Base-by-base conservation (phyloP, 805 yeast species). In the Ogataea parapolymorpha region DNA sequence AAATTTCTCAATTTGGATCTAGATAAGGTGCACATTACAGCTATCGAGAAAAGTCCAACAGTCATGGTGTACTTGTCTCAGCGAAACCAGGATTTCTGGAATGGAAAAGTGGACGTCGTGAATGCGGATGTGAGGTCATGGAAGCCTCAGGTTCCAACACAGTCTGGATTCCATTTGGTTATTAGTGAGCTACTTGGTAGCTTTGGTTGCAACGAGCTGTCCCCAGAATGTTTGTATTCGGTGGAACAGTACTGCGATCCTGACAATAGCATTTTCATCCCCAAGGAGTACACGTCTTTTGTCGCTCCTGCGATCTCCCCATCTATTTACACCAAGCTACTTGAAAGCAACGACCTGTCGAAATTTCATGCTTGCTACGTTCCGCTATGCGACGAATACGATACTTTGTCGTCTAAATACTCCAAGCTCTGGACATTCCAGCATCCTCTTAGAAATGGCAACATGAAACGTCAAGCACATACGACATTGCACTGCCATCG, bases 201-300 rank as follows among this genome's bases (percentile, higher is more conserved):
- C 12, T 85, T 91, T 65, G 97, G 95, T 4, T 91, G 95, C 59
- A 91, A 90, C 61, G 97, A 90, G 58, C 68, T 87, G 13, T 74
- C 86, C 7, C 97, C 98, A 0, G 98, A 90, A 58, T 81, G 93
- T 43, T 59, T 87, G 3, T 67, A 66, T 32, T 63, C 71, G 1
- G 53, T 70, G 13, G 72, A 74, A 37, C 48, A 54, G 35, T 50
- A 55, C 50, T 44, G 72, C 51, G 71, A 76, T 61, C 50, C 74
- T 60, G 39, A 63, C 50, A 42, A 58, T 26, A 83, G 86, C 2
- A 61, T 78, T 15, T 80, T 75, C 62, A 82, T 84, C 26, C 91
- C 91, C 10, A 64, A 70, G 38, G 65, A 71, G 5, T 80, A 83
- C 54, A 58, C 80, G 1, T 72, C 84, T 12, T 79, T 66, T 42